These are phyloP conservation scores for Phytophthora meadii DNA, from an alignment of 352 stramenopile species.

Conservation along the genomic window DNA sequence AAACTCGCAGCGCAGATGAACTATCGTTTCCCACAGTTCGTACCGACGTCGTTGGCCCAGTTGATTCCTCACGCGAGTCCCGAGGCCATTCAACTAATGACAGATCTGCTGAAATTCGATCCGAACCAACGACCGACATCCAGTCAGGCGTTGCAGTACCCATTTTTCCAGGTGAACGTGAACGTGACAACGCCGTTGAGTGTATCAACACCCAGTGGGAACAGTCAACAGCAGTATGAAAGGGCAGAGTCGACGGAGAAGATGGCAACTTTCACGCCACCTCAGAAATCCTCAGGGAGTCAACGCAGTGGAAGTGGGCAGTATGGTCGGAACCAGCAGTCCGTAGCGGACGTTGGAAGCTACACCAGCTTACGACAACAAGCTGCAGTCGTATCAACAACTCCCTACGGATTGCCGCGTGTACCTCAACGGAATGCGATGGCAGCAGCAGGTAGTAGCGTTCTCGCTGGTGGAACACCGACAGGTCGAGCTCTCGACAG, in stretches of 20 bases:
- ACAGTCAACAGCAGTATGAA: constrained; percentile 61
- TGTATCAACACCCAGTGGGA: constrained; percentile 61
- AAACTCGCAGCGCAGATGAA: constrained; percentile 96
- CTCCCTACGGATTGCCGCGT: constrained; percentile 51
- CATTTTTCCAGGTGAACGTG: constrained; percentile 93
- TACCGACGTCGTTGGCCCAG: constrained; percentile 86
- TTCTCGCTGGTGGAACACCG: constrained; percentile 65
- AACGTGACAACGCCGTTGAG: constrained; percentile 79
- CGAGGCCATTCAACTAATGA: constrained; percentile 93
- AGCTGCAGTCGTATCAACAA: constrained; percentile 14
- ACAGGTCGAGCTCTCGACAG: constrained; percentile 62
- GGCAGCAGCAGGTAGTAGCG: constrained; percentile 67
- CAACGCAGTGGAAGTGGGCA: constrained; percentile 50
- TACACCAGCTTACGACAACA: constrained; percentile 55
- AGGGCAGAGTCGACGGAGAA: constrained; percentile 46
- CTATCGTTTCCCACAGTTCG: constrained; percentile 96
- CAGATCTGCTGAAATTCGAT: constrained; percentile 93
- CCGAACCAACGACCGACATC: constrained; percentile 93
- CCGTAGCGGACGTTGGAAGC: constrained; percentile 43
- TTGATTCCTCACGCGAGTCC: constrained; percentile 92
- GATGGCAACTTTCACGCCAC: constrained; percentile 60
- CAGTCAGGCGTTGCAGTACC: constrained; percentile 94
- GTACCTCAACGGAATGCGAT: constrained; percentile 74
- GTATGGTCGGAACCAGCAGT: constrained; percentile 66
- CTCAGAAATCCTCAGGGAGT: constrained; percentile 58